Conservation (phyloP, 1,284 basidiomycete species). For the Dichomitus squalens region DNA sequence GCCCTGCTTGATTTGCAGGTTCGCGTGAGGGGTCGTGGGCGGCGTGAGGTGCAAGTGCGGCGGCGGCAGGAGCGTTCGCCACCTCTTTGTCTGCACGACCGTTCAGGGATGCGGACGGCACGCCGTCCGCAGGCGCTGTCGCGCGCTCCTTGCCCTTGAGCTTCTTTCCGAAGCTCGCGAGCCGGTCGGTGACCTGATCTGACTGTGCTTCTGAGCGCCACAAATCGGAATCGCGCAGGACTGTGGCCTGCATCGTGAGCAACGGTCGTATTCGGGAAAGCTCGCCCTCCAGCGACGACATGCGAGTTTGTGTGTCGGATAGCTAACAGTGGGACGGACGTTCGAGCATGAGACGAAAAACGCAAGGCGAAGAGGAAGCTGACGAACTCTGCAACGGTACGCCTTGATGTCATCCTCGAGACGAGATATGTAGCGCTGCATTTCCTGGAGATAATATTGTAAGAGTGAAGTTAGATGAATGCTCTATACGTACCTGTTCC, state of each 20-base stretch:
- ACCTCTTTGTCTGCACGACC: not conserved
- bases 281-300: conserved; percentile 52
- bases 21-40: not conserved
- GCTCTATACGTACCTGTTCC: conserved; percentile 36
- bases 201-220: conserved; percentile 18
- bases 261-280: conserved; percentile 56
- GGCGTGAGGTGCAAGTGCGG: too few species aligned
- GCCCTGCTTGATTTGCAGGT: conserved; percentile 1
- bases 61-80: too few species aligned
- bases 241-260: conserved; percentile 53
- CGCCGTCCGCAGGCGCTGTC: not conserved
- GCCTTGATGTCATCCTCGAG: conserved; percentile 57
- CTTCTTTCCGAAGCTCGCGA: conserved; percentile 6
- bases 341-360: not conserved
- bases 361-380: not conserved
- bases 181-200: not conserved
- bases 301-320: conserved; percentile 44
- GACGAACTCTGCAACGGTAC: conserved; percentile 55
- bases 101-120: not conserved
- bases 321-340: conserved; percentile 38
- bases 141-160: conserved; percentile 20
- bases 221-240: conserved; percentile 23
- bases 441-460: conserved; percentile 41
- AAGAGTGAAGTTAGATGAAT: not conserved
- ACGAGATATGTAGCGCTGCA: conserved; percentile 47